Percentiles rank a stretch among this genome's conserved stretches.
Conservation (phyloP, 257 asterid species). For the Capsicum baccatum region DNA sequence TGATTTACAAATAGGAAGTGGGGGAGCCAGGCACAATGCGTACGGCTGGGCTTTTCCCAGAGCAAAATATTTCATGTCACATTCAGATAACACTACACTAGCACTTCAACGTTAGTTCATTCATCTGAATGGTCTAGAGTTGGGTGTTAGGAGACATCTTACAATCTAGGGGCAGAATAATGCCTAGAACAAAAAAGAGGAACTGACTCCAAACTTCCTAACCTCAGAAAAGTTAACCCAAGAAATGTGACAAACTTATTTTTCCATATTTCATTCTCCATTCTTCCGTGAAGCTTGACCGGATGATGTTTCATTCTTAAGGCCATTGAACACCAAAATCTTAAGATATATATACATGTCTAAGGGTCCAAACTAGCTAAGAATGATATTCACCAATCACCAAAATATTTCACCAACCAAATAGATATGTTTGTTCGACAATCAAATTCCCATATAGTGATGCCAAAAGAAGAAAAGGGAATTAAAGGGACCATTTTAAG, state of each 20-base stretch:
- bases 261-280: not conserved
- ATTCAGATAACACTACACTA: not conserved
- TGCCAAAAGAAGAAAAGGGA: slow-evolving; percentile 2
- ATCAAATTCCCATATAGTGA: slow-evolving; percentile 12
- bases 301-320: not conserved
- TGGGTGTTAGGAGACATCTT: not conserved
- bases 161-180: not conserved
- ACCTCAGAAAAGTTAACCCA: not conserved
- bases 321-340: slow-evolving; percentile 1
- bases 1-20: not conserved
- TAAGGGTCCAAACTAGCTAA: not conserved
- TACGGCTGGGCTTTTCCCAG: not conserved
- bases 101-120: not conserved
- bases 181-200: slow-evolving; percentile 2
- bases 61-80: not conserved
- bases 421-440: not conserved
- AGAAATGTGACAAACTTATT: not conserved
- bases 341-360: not conserved
- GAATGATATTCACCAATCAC: not conserved
- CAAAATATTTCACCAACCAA: not conserved
- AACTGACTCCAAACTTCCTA: slow-evolving; percentile 6
- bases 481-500: not conserved
- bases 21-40: not conserved
- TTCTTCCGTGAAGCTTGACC: not conserved
- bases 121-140: slow-evolving; percentile 9